Conservation (phyloP, 257 asterid genomes). For the Leonotis leonurus region DNA sequence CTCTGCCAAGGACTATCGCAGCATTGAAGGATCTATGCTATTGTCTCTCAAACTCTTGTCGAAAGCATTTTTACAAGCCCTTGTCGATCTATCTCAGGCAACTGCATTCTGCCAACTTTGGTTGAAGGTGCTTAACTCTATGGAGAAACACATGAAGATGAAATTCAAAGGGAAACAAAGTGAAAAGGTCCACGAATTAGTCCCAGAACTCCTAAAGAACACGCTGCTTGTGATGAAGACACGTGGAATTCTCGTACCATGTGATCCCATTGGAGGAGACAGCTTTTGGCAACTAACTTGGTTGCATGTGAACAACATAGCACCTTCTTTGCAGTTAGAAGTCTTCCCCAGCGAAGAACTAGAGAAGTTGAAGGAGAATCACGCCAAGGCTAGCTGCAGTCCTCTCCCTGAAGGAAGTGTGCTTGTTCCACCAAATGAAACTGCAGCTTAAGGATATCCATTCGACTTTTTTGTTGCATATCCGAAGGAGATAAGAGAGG, state of each 20-base stretch:
- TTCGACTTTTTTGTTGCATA: not conserved
- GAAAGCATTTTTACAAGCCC: constrained; percentile 56
- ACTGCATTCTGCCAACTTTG: constrained; percentile 62
- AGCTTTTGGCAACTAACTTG: constrained; percentile 84
- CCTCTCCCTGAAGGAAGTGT: constrained; percentile 44
- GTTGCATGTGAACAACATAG: constrained; percentile 60
- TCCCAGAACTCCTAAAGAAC: constrained; percentile 89
- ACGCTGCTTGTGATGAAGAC: constrained; percentile 70
- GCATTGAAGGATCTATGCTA: constrained; percentile 64
- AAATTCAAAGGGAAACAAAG: constrained; percentile 67
- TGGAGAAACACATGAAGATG: constrained; percentile 59
- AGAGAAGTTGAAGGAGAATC: constrained; percentile 48
- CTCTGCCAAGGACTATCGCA: constrained; percentile 65
- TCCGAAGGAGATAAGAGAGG: not conserved
- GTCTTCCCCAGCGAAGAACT: constrained; percentile 58
- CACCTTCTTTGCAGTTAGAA: constrained; percentile 63
- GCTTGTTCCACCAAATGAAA: constrained; percentile 53
- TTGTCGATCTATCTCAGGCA: constrained; percentile 44
- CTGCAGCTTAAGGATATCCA: constrained; percentile 38
- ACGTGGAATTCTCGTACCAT: constrained; percentile 56
- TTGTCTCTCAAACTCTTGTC: constrained; percentile 62
- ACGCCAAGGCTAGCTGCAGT: constrained; percentile 38
- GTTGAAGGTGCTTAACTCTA: constrained; percentile 47
- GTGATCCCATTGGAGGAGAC: constrained; percentile 50
- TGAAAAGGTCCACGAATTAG: constrained; percentile 71